phyloP scores from a whole-genome alignment of 2,329 filamentous ascomycete genomes.

The Monosporascus cannonballus region DNA sequence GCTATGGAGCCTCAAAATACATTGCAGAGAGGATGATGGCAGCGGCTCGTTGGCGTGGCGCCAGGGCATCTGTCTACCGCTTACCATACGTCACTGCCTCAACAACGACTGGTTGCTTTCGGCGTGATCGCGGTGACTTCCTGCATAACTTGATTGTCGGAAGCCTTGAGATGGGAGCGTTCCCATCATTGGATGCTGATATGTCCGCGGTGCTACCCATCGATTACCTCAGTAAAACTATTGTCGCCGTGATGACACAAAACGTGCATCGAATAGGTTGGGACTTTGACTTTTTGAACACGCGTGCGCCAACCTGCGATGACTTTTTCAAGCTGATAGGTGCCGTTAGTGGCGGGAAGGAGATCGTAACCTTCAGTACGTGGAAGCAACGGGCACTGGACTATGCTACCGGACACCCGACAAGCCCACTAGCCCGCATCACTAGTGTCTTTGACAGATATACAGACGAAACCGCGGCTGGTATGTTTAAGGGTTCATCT shows the following conservation, averaged over 20 bases:
- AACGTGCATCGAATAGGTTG: slow-evolving; percentile 14
- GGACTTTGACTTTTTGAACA: slow-evolving; percentile 22
- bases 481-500: slow-evolving; percentile 16
- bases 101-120: slow-evolving; percentile 18
- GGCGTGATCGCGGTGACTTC: slow-evolving; percentile 23
- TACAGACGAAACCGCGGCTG: slow-evolving; percentile 17
- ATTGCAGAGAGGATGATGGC: slow-evolving; percentile 18
- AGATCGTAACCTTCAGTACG: slow-evolving; percentile 14
- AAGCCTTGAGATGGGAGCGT: slow-evolving; percentile 20
- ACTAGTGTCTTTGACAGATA: slow-evolving; percentile 19
- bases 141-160: slow-evolving; percentile 21
- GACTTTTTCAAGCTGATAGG: slow-evolving; percentile 19
- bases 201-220: slow-evolving; percentile 21
- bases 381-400: slow-evolving; percentile 19
- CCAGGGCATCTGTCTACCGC: slow-evolving; percentile 18
- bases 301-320: slow-evolving; percentile 15
- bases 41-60: slow-evolving; percentile 22
- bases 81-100: slow-evolving; percentile 23
- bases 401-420: slow-evolving; percentile 13
- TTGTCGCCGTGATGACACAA: slow-evolving; percentile 17
- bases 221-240: slow-evolving; percentile 21
- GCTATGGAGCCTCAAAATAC: slow-evolving; percentile 23
- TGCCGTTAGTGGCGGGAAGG: slow-evolving; percentile 7
- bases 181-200: slow-evolving; percentile 19
- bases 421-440: slow-evolving; percentile 19